Evolutionary conservation across 106 monocot genomes (phyloP).

Genomic region (Dioscorea zingiberensis): DNA sequence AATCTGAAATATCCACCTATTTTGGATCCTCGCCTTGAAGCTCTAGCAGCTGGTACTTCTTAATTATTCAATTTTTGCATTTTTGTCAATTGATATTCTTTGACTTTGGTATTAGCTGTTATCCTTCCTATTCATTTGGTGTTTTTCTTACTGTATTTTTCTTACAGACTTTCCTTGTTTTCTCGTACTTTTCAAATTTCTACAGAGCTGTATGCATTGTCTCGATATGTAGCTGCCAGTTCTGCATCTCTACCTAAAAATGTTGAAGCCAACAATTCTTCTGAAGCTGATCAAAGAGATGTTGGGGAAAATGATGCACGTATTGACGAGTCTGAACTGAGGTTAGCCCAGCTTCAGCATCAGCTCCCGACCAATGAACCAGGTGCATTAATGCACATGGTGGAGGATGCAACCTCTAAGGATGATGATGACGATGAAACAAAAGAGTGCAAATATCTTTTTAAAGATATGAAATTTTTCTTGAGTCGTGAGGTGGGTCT

Average conservation of each 20-base stretch:
- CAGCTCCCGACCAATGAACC: slow-evolving; percentile 79
- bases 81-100: not conserved
- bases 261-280: slow-evolving; percentile 18
- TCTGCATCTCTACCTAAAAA: slow-evolving; percentile 25
- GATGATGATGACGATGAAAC: slow-evolving; percentile 79
- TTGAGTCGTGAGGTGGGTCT: slow-evolving; percentile 80
- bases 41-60: slow-evolving; percentile 79
- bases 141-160: not conserved
- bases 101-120: not conserved
- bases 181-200: slow-evolving; percentile 4
- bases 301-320: slow-evolving; percentile 9
- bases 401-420: slow-evolving; percentile 48
- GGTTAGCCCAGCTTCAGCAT: slow-evolving; percentile 75
- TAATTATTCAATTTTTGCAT: not conserved
- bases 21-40: slow-evolving; percentile 88
- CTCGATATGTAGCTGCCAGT: slow-evolving; percentile 46
- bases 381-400: slow-evolving; percentile 82
- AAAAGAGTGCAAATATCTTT: slow-evolving; percentile 74
- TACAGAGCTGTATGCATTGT: slow-evolving; percentile 86
- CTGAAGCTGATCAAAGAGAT: slow-evolving; percentile 20
- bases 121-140: not conserved
- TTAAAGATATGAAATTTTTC: slow-evolving; percentile 74
- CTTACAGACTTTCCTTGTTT: not conserved
- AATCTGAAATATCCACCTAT: slow-evolving; percentile 87
- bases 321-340: slow-evolving; percentile 45